Conservation (phyloP, 2,329 filamentous ascomycete species). For the Fusarium chlamydosporum region DNA sequence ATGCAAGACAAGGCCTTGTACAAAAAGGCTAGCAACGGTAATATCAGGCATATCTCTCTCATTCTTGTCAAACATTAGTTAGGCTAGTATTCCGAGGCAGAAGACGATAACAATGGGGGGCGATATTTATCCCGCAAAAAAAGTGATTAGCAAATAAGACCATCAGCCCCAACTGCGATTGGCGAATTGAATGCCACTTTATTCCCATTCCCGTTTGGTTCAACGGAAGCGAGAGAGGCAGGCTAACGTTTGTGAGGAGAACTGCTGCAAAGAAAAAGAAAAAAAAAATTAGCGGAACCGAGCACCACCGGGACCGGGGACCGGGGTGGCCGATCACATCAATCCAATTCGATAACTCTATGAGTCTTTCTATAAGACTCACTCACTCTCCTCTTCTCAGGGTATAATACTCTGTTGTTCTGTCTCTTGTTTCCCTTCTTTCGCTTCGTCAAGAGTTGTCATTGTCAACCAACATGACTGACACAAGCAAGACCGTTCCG, state of each 20-base stretch:
- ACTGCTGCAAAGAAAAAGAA: conserved; percentile 3
- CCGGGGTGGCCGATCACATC: conserved; percentile 35
- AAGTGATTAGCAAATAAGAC: conserved; percentile 13
- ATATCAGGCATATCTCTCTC: conserved; percentile 17
- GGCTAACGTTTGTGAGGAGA: conserved; percentile 15
- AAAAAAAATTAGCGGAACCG: conserved; percentile 39
- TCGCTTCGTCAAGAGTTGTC: neutral
- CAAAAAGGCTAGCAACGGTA: conserved; percentile 18
- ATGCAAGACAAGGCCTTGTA: neutral
- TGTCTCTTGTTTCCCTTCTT: neutral
- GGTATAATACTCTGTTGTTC: neutral
- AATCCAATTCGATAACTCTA: conserved; percentile 23
- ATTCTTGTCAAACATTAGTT: conserved; percentile 1
- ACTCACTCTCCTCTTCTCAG: conserved; percentile 2
- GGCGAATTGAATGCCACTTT: conserved; percentile 24
- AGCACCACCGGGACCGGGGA: conserved; percentile 33
- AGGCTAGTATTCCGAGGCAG: neutral
- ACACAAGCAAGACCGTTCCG: conserved; percentile 36
- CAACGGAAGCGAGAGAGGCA: conserved; percentile 11
- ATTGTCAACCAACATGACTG: conserved; percentile 6
- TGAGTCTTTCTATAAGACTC: conserved; percentile 33
- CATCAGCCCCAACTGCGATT: conserved; percentile 24
- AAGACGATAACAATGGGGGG: conserved; percentile 12
- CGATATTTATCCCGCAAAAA: conserved; percentile 47
- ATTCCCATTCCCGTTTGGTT: conserved; percentile 13